Evolutionary conservation across 75 land plant species (phyloP), one percentile per base, ranked within the genome.

Genomic region (Picea sitchensis): DNA sequence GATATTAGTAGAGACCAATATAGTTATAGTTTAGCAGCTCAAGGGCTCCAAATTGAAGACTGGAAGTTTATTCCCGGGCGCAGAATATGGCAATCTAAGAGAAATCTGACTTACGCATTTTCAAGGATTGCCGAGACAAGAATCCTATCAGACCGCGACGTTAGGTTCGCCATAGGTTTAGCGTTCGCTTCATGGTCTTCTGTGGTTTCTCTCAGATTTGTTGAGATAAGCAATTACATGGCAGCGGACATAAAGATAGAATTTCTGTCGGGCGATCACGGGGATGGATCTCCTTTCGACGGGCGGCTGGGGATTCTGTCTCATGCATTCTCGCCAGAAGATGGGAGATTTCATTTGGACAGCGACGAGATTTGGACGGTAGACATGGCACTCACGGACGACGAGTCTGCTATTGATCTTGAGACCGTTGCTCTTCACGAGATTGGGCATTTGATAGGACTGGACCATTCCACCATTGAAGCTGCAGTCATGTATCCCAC

Each of bases 401-500:
- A n/a, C 1, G 0, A 26, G 2, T 5, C 3, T 23, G 67, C 67
- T 8, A 9, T 89, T 9, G 83, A 89, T 26, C 26, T 26, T 26
- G 26, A 26, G 26, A 26, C 26, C 26, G 26, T 26, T 26, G 26
- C 26, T 26, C 26, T 26, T 26, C 26, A 26, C 26, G 26, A 26
- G 26, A 26, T 26, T 26, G 26, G 26, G 26, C 26, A 26, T 26
- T 26, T 26, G 26, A 26, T 26, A 26, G 26, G 26, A 26, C 26
- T 26, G 26, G 26, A 26, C 1, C 90, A 88, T 51, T 77, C 82
- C 17, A 63, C 65, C 4, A 82, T 61, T 57, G 18, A 11, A 12
- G 34, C 72, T 2, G 78, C 90, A 7, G 60, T 85, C 76, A 88
- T 88, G 90, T 88, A 71, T 64, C 85, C 90, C 6, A 78, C 26